Base-by-base conservation (phyloP, 371 early-diverging fungal species). In the Mortierella sp. region DNA sequence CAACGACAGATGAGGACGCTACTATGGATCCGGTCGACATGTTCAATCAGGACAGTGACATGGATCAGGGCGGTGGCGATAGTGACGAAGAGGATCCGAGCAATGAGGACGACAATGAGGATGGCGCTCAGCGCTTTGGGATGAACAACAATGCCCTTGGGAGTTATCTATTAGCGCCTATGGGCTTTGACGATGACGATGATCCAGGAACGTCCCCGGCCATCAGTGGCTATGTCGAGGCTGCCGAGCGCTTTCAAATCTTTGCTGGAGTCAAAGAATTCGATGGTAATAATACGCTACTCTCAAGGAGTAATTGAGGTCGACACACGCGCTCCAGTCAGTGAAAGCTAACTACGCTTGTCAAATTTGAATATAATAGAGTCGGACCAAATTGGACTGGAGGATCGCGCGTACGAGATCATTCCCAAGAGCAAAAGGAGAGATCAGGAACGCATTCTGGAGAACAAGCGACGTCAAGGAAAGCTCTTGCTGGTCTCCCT, bases 401-500 rank as follows among this genome's bases (percentile, higher is more conserved):
- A 40, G 11, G 80, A 86, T 31, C 61, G 72, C n/a, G 48, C 86
- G 3, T 79, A 79, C n/a, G 76, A 86, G 44, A 77, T 88, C 59
- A 53, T 87, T 11, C 71, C 83, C 21, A 86, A 83, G 81, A 74
- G 43, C 57, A 82, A 75, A 28, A 73, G 53, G 54, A 69, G 74
- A n/a, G 81, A 86, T 28, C 83, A 88, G 28, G 88, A 88, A 50
- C 81, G 84, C 54, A 77, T 83, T 31, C 21, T 81, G 69, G 88
- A 88, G n/a, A 87, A 81, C 79, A 91, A 91, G 78, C 79, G 92
- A 24, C 82, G 91, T 31, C 95, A 95, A 80, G 93, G 94, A 53
- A 93, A 92, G 57, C 87, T 96, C 54, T 87, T 96, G 1, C 83
- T 96, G 34, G 95, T 95, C 0, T 91, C 95, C 16, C 85, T 96